Evolutionary conservation across 2,329 filamentous ascomycete genomes (phyloP).

Genomic region (Epichloe uncinata): DNA sequence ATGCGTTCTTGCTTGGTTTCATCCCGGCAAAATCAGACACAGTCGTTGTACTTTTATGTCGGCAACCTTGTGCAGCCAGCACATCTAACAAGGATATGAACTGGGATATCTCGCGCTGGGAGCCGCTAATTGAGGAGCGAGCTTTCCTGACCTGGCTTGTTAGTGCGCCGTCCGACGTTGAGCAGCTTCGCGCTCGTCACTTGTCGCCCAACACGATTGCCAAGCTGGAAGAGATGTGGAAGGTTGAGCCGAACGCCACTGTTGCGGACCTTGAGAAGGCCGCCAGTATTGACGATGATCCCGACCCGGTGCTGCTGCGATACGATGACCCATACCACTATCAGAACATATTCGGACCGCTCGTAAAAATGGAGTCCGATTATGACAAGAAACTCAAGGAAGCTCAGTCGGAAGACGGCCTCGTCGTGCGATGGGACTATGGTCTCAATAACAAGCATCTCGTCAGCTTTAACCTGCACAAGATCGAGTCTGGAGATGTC

Average conservation of each 20-base stretch:
- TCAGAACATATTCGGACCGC: constrained; percentile 93
- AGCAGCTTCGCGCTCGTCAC: constrained; percentile 89
- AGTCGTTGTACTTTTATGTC: constrained; percentile 90
- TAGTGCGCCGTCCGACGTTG: constrained; percentile 74
- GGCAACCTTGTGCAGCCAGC: constrained; percentile 88
- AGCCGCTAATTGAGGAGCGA: constrained; percentile 91
- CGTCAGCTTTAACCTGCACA: constrained; percentile 88
- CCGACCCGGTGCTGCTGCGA: constrained; percentile 77
- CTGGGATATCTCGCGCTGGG: constrained; percentile 97
- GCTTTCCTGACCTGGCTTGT: constrained; percentile 94
- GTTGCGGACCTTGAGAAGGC: constrained; percentile 86
- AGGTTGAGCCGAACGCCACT: constrained; percentile 80
- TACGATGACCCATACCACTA: constrained; percentile 98
- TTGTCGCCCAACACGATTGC: constrained; percentile 89
- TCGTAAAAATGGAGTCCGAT: constrained; percentile 98
- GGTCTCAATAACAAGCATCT: constrained; percentile 96
- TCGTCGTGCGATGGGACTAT: constrained; percentile 87
- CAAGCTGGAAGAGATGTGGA: constrained; percentile 97
- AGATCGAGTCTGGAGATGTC: constrained; percentile 93
- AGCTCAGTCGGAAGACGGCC: constrained; percentile 90
- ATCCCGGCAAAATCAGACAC: constrained; percentile 98
- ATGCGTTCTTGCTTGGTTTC: constrained; percentile 93
- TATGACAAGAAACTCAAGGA: constrained; percentile 99
- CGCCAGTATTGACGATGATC: constrained; percentile 85
- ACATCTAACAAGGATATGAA: constrained; percentile 99